Conservation (phyloP, 2,329 filamentous ascomycete genomes). For the Talaromyces verruculosus region DNA sequence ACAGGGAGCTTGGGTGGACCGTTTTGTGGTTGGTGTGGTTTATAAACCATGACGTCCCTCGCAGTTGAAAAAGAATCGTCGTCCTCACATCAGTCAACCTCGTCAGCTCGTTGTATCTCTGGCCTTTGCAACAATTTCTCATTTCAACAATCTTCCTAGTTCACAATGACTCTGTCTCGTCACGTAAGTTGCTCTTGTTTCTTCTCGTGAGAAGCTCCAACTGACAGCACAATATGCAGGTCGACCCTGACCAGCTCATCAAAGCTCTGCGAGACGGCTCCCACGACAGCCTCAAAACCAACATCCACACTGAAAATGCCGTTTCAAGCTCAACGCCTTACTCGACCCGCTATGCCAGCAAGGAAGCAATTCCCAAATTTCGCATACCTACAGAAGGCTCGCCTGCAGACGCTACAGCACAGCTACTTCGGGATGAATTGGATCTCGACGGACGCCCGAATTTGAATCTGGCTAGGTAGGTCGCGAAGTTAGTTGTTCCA, state of each 20-base stretch:
- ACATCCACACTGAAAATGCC: constrained; percentile 31
- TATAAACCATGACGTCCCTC: constrained; percentile 4
- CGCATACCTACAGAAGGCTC: constrained; percentile 34
- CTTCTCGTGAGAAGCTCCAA: neutral
- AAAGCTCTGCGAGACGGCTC: constrained; percentile 27
- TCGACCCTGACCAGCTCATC: constrained; percentile 33
- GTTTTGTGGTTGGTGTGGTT: neutral
- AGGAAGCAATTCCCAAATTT: constrained; percentile 37
- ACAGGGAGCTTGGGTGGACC: neutral
- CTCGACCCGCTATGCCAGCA: constrained; percentile 35
- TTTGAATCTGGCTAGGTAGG: constrained; percentile 62
- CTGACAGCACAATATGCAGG: constrained; percentile 19
- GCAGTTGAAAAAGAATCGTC: neutral
- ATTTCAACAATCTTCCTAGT: neutral
- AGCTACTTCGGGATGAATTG: constrained; percentile 63
- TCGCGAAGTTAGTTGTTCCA: neutral
- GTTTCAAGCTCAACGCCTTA: constrained; percentile 33
- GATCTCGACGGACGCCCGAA: constrained; percentile 67
- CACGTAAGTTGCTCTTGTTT: constrained; percentile 1
- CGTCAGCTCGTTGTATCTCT: neutral
- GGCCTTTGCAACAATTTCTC: neutral
- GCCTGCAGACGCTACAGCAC: constrained; percentile 59
- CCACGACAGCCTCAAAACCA: constrained; percentile 28
- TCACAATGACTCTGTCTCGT: constrained; percentile 13
- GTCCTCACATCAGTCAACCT: neutral